Evolutionary conservation across 306 rosid species (phyloP), one percentile per base, ranked within the genome.

Genomic region (Cucumis cinereus): DNA sequence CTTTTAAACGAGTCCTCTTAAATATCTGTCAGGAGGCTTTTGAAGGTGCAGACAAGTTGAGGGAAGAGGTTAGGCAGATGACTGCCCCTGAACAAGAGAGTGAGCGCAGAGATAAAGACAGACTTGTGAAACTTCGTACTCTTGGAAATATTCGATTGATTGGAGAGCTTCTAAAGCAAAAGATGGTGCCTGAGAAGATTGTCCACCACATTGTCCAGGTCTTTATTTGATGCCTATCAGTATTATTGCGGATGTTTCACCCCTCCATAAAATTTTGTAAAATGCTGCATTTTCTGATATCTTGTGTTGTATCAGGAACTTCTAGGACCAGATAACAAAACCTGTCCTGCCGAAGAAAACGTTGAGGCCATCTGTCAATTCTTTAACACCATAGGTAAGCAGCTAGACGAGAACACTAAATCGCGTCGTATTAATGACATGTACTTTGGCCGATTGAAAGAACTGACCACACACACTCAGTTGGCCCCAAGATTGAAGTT

Each of bases 141-240:
- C 97, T 95, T 43, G 99, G 99, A 74, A 95, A 95, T 78, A 90
- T 95, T 72, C 92, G 96, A 38, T 84, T 95, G 79, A 95, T 95
- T 83, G 99, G 99, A 62, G 99, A 95, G 90, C 98, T 95, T 75
- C 83, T 95, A 83, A 95, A 90, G 89, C 99, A 92, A 84, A 95
- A 89, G 89, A 95, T 95, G 96, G 99, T 95, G 60, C 93, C 98
- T 73, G 98, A 88, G 76, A 95, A 57, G 90, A 89, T 95, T 82
- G 99, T 95, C 75, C 99, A 95, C 78, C 97, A 95, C 89, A 95
- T 95, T 84, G 99, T 92, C 77, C 85, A 81, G 93, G 99, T 95
- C 71, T 73, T 78, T 57, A 61, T 77, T 76, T 53, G 77, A 74
- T 77, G 80, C 68, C 36, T 36, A 17, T 50, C 60, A 16, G 57